Conservation (phyloP, 1,284 basidiomycete species). For the Cryptococcus sp. region DNA sequence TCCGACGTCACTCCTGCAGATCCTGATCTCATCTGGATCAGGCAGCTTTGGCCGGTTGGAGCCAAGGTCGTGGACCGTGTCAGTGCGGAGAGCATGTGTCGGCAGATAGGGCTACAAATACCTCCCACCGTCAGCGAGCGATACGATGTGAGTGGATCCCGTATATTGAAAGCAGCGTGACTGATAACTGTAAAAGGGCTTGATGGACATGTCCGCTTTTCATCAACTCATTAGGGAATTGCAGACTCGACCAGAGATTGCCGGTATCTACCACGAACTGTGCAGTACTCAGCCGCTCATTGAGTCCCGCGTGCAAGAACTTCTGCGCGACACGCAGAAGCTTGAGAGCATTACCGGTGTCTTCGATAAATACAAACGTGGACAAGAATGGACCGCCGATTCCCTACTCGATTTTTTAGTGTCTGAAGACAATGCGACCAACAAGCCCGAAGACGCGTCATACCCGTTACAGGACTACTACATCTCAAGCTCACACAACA, state of each 20-base stretch:
- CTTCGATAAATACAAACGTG: constrained; percentile 28
- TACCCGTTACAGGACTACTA: constrained; percentile 84
- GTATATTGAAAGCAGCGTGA: not conserved
- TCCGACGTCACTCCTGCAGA: constrained; percentile 40
- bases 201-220: constrained; percentile 80
- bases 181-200: constrained; percentile 20
- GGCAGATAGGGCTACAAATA: constrained; percentile 55
- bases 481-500: constrained; percentile 95
- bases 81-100: constrained; percentile 65
- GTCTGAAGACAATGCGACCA: constrained; percentile 66
- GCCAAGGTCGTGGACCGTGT: constrained; percentile 31
- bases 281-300: constrained; percentile 57
- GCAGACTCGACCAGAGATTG: constrained; percentile 79
- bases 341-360: constrained; percentile 48
- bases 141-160: constrained; percentile 62
- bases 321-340: constrained; percentile 69
- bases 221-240: constrained; percentile 80
- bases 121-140: constrained; percentile 45
- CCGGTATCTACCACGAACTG: constrained; percentile 65
- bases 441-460: constrained; percentile 67
- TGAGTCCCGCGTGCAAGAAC: constrained; percentile 63
- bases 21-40: constrained; percentile 48
- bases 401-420: constrained; percentile 70
- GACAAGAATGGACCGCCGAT: constrained; percentile 35
- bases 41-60: constrained; percentile 48